Evolutionary conservation across 2,329 filamentous ascomycete genomes (phyloP).

Genomic region (Hymenotorrendiella dingleyae): DNA sequence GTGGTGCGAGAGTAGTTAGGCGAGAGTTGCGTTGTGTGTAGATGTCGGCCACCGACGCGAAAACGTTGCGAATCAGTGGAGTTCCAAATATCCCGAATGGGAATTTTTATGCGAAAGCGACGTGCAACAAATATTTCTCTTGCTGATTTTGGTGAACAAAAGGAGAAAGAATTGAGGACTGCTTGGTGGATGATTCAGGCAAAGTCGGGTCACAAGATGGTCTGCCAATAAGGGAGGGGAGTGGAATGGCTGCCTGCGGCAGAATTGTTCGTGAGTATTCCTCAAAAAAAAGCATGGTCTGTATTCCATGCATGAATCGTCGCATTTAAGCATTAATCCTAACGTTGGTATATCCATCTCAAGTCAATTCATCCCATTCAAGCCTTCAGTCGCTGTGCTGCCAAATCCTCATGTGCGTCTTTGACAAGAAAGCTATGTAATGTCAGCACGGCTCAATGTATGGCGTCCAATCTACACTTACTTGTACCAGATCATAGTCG

Average conservation of each 20-base stretch:
- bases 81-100: neutral
- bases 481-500: constrained; percentile 91
- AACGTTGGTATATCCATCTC: too few relatives aligned
- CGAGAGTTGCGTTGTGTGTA: too few relatives aligned
- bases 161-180: neutral
- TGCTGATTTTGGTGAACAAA: neutral
- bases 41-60: too few relatives aligned
- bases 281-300: too few relatives aligned
- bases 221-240: neutral
- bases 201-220: too few relatives aligned
- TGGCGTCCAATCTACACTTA: constrained; percentile 45
- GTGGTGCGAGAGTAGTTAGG: too few relatives aligned
- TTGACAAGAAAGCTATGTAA: constrained; percentile 70
- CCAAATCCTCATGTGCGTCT: constrained; percentile 78
- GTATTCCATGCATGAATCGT: too few relatives aligned
- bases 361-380: constrained; percentile 31
- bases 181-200: too few relatives aligned
- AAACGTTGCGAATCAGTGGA: too few relatives aligned
- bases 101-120: neutral
- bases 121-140: constrained; percentile 1
- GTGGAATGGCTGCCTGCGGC: neutral
- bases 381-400: constrained; percentile 66
- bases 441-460: constrained; percentile 7
- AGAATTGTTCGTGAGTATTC: neutral
- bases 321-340: too few relatives aligned